Evolutionary conservation across 257 asterid species (phyloP), one percentile per base, ranked within the genome.

Genomic region (Fraxinus excelsior): DNA sequence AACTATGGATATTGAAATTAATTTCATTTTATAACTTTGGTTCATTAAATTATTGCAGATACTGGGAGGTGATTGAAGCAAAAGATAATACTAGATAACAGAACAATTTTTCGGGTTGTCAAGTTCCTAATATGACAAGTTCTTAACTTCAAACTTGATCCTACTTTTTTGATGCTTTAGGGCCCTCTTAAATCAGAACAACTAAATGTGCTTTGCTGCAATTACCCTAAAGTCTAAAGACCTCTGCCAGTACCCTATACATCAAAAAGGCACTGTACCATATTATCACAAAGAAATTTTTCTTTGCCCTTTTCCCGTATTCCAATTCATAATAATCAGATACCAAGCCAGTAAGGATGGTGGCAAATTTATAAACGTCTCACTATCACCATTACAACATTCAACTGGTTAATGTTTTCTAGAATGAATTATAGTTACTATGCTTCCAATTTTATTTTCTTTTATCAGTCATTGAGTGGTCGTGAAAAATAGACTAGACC

Each of bases 391-490:
- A 31, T 49, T 37, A 5, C 67, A 65, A 32, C 70, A 26, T 46
- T 42, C 65, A 75, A 84, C 68, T 69, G 18, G 21, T 70, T 28
- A 64, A 7, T n/a, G 65, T 53, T 14, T 70, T 70, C 67, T 76
- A 67, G 26, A 56, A 83, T 42, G 11, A 35, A 23, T 62, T 68
- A 71, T 70, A 23, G 28, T 75, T 21, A 14, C 51, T 65, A 5
- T 40, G 73, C 71, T 31, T 29, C 5, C 70, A 38, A n/a, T 10
- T 49, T n/a, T n/a, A n/a, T n/a, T 64, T 76, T 49, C 16, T 76
- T 76, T 38, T 25, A 42, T 14, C 71, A 72, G 23, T 62, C 7
- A 12, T 26, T 1, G 68, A 74, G 46, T 67, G 31, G 19, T 46
- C 70, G 28, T 44, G 34, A 72, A 64, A 31, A 74, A 78, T 56